A percentile compares a stretch with the other conserved stretches of the same genome.
Conservation (phyloP, 1,139 yeast species). For the Debaryomyces nepalensis region DNA sequence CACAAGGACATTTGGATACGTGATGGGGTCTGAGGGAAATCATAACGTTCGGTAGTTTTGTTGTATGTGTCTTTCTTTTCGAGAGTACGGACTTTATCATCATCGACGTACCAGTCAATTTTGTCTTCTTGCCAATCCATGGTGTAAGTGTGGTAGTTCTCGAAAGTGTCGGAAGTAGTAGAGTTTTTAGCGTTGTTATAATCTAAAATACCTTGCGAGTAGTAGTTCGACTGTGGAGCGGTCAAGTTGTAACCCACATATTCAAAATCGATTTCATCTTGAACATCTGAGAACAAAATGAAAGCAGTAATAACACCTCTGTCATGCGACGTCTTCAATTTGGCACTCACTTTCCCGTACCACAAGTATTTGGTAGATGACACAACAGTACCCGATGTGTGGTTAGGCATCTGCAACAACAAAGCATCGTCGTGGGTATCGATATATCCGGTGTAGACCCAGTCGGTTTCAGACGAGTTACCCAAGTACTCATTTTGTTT, state of each 20-base stretch:
- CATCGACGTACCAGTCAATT: constrained; percentile 77
- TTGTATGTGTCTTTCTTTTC: constrained; percentile 70
- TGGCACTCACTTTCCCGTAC: constrained; percentile 82
- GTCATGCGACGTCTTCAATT: constrained; percentile 72
- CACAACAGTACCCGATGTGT: constrained; percentile 78
- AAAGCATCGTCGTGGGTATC: constrained; percentile 59
- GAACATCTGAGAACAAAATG: constrained; percentile 80
- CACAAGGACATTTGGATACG: constrained; percentile 85
- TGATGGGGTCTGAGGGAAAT: constrained; percentile 90
- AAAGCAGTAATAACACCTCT: constrained; percentile 87
- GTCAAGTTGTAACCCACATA: constrained; percentile 75
- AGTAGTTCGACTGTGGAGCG: constrained; percentile 75
- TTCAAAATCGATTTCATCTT: constrained; percentile 91
- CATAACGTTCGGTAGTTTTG: constrained; percentile 58
- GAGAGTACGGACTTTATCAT: constrained; percentile 68
- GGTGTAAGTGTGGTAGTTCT: constrained; percentile 74
- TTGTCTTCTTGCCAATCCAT: constrained; percentile 83
- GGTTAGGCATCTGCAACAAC: constrained; percentile 75
- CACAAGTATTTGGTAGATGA: constrained; percentile 81
- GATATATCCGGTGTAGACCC: constrained; percentile 76
- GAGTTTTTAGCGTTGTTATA: constrained; percentile 61
- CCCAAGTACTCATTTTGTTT: constrained; percentile 63
- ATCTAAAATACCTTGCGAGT: constrained; percentile 73
- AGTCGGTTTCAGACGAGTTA: constrained; percentile 65
- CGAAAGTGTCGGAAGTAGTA: constrained; percentile 57